Conservation (phyloP, 768 basidiomycete species). For the Lactarius evosmus region DNA sequence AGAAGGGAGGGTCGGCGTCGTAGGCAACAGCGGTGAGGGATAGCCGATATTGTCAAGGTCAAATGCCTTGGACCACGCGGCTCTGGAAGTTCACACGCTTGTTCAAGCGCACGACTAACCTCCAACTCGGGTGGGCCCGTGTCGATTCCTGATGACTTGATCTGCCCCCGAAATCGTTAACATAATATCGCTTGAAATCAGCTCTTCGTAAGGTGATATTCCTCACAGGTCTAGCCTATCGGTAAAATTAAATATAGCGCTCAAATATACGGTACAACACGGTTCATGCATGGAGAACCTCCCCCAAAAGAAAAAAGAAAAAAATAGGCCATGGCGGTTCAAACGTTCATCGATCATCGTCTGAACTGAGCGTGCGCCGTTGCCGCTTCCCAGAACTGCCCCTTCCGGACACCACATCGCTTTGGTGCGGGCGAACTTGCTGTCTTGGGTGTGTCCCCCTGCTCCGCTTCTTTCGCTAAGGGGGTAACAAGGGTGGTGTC, state of each 20-base stretch:
- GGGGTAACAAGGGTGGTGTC: background rate
- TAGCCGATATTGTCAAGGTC: background rate
- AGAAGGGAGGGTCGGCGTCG: slow-evolving; percentile 17
- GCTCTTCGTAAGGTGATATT: background rate
- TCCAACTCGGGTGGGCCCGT: too few species aligned
- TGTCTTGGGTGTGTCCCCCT: background rate
- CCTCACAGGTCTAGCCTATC: background rate
- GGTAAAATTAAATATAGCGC: background rate
- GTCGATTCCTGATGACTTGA: too few species aligned
- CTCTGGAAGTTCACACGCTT: background rate
- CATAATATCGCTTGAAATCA: background rate
- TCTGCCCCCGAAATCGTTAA: background rate
- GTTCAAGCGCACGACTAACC: background rate
- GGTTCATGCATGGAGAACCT: background rate
- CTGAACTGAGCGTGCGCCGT: background rate
- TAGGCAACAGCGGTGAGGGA: slow-evolving; percentile 1
- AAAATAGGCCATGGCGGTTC: background rate
- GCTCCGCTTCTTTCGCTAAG: background rate
- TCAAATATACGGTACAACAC: background rate
- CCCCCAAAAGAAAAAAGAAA: too few species aligned
- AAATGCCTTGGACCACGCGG: background rate
- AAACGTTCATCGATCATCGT: background rate
- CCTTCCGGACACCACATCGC: background rate
- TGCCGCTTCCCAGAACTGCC: background rate
- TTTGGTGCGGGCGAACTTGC: background rate